Evolutionary conservation across 192 early-diverging fungal genomes (phyloP), one percentile per base, ranked within the genome.

Genomic region (Backusella morwellensis): DNA sequence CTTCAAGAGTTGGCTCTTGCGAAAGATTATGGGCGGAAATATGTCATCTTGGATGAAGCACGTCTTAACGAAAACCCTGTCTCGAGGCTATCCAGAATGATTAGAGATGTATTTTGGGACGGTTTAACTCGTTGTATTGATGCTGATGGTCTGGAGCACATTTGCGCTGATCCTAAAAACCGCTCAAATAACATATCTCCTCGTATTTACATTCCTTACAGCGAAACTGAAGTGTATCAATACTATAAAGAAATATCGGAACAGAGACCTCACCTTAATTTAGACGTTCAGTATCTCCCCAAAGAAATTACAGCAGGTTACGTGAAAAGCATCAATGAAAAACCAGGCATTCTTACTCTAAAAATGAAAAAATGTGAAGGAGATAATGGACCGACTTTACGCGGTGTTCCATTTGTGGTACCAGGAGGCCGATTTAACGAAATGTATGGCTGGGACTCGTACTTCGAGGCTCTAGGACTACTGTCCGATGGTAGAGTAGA

Each of bases 361-460:
- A 95, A 88, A 0, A 88, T 96, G 85, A 79, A 76, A 40, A 84
- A 75, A 72, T 88, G 88, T 35, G 71, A 77, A 23, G 38, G 81
- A 36, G 83, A 86, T 35, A 88, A 84, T 42, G 56, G 84, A 6
- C 77, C 82, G 32, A 88, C 87, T 1, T 83, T 92, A 66, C 82
- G 83, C n/a, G 93, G 93, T 40, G 91, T 96, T 23, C 95, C 96
- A 0, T 99, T 99, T 80, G 95, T 98, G 17, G 97, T 99, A 0
- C 98, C 97, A 0, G 98, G 98, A 15, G 98, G 98, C 19, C 90
- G 98, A 11, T 99, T 99, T 87, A 99, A 99, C 81, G 98, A 99
- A 84, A 97, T 97, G 92, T 99, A 99, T 82, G 97, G 97, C 0
- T 99, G 98, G 98, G 98, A 99, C 82, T 92, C 90, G 67, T 97